phyloP scores from a whole-genome alignment of 164 flowering plant genomes.

The Vitis rupestris region DNA sequence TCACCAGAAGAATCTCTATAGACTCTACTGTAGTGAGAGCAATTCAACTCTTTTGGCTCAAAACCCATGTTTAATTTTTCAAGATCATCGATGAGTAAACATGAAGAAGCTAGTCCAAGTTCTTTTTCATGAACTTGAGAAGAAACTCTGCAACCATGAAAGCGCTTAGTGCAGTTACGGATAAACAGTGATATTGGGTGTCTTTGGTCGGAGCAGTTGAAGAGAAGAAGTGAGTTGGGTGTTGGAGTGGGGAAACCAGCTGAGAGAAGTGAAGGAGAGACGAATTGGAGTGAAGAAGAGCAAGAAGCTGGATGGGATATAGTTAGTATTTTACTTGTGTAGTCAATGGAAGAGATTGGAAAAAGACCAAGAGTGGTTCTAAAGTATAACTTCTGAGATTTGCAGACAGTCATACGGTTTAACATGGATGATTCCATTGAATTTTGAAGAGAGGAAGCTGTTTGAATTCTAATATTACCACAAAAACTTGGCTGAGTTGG shows the following conservation, averaged over 20 bases:
- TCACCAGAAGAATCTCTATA: conserved; percentile 18
- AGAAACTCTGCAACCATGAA: conserved; percentile 17
- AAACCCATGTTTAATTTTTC: conserved; percentile 35
- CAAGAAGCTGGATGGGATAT: conserved; percentile 34
- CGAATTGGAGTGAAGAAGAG: conserved; percentile 32
- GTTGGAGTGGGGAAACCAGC: conserved; percentile 43
- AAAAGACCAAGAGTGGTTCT: conserved; percentile 61
- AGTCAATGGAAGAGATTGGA: conserved; percentile 44
- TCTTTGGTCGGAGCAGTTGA: conserved; percentile 38
- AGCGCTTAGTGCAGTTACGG: conserved; percentile 24
- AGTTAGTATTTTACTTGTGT: conserved; percentile 35
- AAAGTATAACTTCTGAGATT: conserved; percentile 47
- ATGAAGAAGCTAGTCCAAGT: conserved; percentile 16
- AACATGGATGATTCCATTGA: conserved; percentile 15
- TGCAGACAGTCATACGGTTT: conserved; percentile 40
- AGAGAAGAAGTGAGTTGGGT: conserved; percentile 53
- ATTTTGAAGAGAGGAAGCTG: conserved; percentile 26
- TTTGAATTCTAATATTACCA: conserved; percentile 36
- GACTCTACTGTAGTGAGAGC: conserved; percentile 41
- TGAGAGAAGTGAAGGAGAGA: conserved; percentile 46
- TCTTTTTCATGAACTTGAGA: conserved; percentile 11
- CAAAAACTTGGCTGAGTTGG: conserved; percentile 21
- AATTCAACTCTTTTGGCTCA: conserved; percentile 45
- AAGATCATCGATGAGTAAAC: conserved; percentile 36
- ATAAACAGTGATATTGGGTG: conserved; percentile 10